phyloP scores from a whole-genome alignment of 106 monocot species.

The Dioscorea alata region DNA sequence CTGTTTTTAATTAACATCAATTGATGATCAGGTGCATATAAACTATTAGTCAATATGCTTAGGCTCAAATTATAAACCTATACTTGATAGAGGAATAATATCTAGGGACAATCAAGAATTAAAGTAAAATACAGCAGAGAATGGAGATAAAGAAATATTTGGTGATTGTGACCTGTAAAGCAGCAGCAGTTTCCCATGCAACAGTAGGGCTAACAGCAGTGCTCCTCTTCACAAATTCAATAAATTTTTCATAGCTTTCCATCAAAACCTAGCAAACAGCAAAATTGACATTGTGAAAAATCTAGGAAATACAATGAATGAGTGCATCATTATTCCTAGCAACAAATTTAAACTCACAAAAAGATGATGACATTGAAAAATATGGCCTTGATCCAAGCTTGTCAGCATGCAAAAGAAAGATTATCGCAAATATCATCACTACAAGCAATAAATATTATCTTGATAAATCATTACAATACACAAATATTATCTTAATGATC shows the following conservation, averaged over 20 bases:
- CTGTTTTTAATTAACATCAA: slow-evolving; percentile 32
- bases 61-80: not conserved
- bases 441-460: no score
- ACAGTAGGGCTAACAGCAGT: slow-evolving; percentile 91
- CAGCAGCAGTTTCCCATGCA: slow-evolving; percentile 86
- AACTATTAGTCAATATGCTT: not conserved
- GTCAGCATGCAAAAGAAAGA: no score
- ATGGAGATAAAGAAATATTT: not conserved
- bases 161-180: slow-evolving; percentile 59
- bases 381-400: no score
- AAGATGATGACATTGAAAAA: no score
- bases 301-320: not conserved
- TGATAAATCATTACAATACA: no score
- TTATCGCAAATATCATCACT: no score
- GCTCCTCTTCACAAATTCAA: slow-evolving; percentile 88
- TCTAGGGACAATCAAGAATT: no score
- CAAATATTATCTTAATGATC: no score
- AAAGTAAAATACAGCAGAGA: not conserved
- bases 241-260: slow-evolving; percentile 80
- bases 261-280: slow-evolving; percentile 50
- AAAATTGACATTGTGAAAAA: not conserved
- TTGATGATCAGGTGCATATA: not conserved
- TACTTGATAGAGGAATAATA: no score
- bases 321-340: no score
- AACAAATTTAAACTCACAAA: no score